Percentiles rank a stretch among this genome's conserved stretches.
Evolutionary conservation across 768 basidiomycete species (phyloP).

Genomic region (Fomitopsis pulvina): DNA sequence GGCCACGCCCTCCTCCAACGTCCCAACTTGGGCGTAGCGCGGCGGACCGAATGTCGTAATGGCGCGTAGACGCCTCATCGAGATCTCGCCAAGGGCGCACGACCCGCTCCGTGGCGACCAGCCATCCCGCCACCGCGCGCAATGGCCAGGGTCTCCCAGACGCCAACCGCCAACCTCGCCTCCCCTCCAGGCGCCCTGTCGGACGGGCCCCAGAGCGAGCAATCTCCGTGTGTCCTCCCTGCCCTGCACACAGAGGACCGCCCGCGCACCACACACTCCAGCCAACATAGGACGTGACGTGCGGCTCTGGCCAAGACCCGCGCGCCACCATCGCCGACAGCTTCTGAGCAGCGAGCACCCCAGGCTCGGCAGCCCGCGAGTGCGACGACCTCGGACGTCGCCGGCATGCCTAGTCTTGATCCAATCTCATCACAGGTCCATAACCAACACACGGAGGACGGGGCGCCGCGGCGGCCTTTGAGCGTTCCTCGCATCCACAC

Average conservation of each 20-base stretch:
- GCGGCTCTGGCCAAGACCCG: too few relatives aligned
- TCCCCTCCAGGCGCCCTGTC: too few relatives aligned
- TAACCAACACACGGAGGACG: neutral
- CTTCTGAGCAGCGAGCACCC: too few relatives aligned
- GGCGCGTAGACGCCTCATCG: neutral
- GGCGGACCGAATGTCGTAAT: neutral
- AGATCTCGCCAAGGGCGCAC: neutral
- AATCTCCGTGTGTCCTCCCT: too few relatives aligned
- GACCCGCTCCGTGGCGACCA: neutral
- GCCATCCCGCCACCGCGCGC: neutral
- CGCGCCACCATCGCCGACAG: too few relatives aligned
- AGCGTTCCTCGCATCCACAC: neutral
- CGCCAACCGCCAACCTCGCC: too few relatives aligned
- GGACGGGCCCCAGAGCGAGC: too few relatives aligned
- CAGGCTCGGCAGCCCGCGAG: too few relatives aligned
- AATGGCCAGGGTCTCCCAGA: too few relatives aligned
- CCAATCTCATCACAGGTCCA: neutral
- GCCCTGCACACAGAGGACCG: too few relatives aligned
- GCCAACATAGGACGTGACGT: too few relatives aligned
- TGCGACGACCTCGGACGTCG: neutral
- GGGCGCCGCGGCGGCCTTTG: neutral
- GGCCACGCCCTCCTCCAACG: neutral
- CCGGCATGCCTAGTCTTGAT: neutral
- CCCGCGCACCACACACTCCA: too few relatives aligned
- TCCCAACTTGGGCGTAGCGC: neutral